Base-by-base conservation (phyloP, 352 stramenopile genomes). In the Pythium biforme region DNA sequence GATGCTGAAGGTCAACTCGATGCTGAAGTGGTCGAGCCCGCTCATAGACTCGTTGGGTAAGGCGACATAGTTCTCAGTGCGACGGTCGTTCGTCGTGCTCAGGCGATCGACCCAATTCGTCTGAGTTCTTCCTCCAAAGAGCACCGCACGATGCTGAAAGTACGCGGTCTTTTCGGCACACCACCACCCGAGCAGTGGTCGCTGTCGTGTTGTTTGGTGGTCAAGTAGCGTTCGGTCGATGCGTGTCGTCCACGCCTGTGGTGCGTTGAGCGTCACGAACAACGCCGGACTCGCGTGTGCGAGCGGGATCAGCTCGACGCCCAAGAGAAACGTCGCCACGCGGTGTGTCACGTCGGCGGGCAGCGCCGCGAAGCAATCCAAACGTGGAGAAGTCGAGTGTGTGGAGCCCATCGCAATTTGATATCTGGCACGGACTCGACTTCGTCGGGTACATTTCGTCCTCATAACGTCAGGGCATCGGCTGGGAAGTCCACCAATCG, bases 1-100 rank as follows among this genome's bases (percentile, higher is more conserved):
- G 50, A 57, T 14, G 23, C 50, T 46, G 20, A 57, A 57, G 9
- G n/a, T 34, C 3, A 57, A 15, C 14, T 57, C 50, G 20, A 47
- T 29, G 23, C 31, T 47, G 20, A 57, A 57, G 4, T 15, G 31
- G 15, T 47, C 11, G 6, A 53, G 4, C 2, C 8, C 26, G 15
- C 15, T 11, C 50, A 57, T 9, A 19, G 7, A 9, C 33, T 26
- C 20, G 3, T 14, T 5, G 3, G 19, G n/a, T 1, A 57, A 17
- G 1, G 33, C 2, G 19, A 34, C 50, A 33, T 20, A 47, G 7
- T 57, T 26, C 3, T 46, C 40, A 25, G 4, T 25, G 17, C 40
- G 40, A 17, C 19, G 5, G 10, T 17, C 10, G 11, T 8, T 25
- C 3, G 11, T 3, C 17, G 40, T 4, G 19, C n/a, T 6, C n/a